phyloP scores from a whole-genome alignment of 2,329 filamentous ascomycete genomes.

The Aureobasidium leucospermi region DNA sequence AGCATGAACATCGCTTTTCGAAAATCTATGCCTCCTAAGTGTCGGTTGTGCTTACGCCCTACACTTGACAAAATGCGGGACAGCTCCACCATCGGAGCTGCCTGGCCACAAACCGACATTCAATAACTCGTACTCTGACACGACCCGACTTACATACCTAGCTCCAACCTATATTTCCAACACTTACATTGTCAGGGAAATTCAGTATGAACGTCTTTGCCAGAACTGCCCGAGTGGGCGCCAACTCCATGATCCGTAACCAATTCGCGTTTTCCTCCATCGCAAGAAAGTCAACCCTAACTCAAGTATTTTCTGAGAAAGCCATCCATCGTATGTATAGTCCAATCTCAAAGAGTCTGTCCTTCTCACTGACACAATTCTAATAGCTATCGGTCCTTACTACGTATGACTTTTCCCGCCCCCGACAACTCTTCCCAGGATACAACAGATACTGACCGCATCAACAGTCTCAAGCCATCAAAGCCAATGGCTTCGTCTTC shows the following conservation, averaged over 20 bases:
- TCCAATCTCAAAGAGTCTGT: background rate
- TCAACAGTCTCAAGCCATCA: constrained; percentile 9
- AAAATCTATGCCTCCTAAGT: no score
- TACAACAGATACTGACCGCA: no score
- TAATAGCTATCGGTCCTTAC: background rate
- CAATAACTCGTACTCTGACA: no score
- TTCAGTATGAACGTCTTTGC: background rate
- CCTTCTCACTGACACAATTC: background rate
- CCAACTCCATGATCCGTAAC: background rate
- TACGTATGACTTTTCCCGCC: background rate
- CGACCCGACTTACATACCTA: no score
- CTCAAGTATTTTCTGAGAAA: background rate
- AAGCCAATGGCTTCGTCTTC: constrained; percentile 11
- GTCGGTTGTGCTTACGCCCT: background rate
- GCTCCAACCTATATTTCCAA: no score
- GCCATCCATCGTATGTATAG: background rate
- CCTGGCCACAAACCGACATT: background rate
- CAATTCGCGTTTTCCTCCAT: background rate
- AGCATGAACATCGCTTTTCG: no score
- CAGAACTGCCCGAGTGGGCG: background rate
- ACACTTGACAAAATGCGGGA: background rate
- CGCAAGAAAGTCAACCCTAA: constrained; percentile 1
- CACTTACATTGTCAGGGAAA: no score
- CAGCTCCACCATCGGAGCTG: background rate
- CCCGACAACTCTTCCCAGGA: background rate